These are phyloP conservation scores for Pistacia atlantica DNA, from an alignment of 345 rosid species.

Conservation along the genomic window DNA sequence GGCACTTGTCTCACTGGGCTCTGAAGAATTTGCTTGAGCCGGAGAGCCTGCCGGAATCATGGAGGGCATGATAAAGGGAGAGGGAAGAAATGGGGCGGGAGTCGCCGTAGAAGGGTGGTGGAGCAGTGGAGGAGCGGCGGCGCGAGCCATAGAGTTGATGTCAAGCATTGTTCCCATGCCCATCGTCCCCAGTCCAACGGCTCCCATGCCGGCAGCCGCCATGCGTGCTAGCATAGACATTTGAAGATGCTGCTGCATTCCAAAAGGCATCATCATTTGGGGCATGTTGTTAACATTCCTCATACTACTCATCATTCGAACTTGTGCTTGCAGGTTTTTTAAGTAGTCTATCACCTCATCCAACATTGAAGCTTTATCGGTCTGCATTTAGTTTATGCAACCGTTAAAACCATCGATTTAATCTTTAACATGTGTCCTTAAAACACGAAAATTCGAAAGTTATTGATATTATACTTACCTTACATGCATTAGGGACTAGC, in stretches of 20 bases:
- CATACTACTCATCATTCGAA: slow-evolving; percentile 41
- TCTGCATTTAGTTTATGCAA: slow-evolving; percentile 27
- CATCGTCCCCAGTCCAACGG: slow-evolving; percentile 20
- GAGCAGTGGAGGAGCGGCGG: slow-evolving; percentile 21
- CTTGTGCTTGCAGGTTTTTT: slow-evolving; percentile 58
- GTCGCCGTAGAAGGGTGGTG: slow-evolving; percentile 23
- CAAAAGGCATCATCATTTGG: slow-evolving; percentile 51
- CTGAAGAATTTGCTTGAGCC: slow-evolving; percentile 22
- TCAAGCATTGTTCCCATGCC: slow-evolving; percentile 40
- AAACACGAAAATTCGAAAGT: not conserved
- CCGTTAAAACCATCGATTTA: no score
- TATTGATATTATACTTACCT: slow-evolving; percentile 32
- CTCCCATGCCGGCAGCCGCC: slow-evolving; percentile 32
- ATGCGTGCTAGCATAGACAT: slow-evolving; percentile 56
- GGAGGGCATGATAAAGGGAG: slow-evolving; percentile 28
- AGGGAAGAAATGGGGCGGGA: slow-evolving; percentile 26
- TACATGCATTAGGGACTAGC: slow-evolving; percentile 69
- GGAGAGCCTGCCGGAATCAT: slow-evolving; percentile 16
- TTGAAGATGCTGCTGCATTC: slow-evolving; percentile 50
- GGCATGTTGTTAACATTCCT: slow-evolving; percentile 36
- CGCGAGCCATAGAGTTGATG: slow-evolving; percentile 21
- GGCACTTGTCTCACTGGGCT: slow-evolving; percentile 1
- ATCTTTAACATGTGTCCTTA: no score
- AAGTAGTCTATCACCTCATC: slow-evolving; percentile 65
- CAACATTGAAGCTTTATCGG: slow-evolving; percentile 63